These are phyloP conservation scores for Fusarium nodosum DNA, from an alignment of 2,329 filamentous ascomycete genomes.

Conservation along the genomic window DNA sequence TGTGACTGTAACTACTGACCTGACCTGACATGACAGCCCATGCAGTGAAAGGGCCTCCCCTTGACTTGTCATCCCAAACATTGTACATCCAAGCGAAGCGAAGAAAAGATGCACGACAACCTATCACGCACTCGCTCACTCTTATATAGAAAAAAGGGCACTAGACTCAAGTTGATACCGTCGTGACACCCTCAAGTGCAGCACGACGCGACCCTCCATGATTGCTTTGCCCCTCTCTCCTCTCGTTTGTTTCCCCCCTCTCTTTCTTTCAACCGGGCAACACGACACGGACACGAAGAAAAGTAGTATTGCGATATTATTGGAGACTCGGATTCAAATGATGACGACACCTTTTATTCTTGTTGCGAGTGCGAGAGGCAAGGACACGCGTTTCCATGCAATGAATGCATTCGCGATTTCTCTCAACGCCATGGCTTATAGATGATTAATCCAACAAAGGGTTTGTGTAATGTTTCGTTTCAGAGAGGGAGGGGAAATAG, in stretches of 20 bases:
- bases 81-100: slow-evolving; percentile 28
- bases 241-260: background rate
- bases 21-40: slow-evolving; percentile 15
- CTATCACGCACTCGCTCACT: no score
- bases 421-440: background rate
- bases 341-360: background rate
- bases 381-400: slow-evolving; percentile 1
- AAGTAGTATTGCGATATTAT: background rate
- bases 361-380: background rate
- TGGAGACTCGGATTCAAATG: background rate
- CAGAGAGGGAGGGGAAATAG: background rate
- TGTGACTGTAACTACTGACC: background rate
- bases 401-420: background rate
- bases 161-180: background rate
- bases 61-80: slow-evolving; percentile 26
- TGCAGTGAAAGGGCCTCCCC: slow-evolving; percentile 17
- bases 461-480: slow-evolving; percentile 23
- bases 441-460: background rate
- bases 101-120: background rate
- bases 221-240: background rate
- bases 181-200: slow-evolving; percentile 23
- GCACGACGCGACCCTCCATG: slow-evolving; percentile 36
- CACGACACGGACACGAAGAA: slow-evolving; percentile 4
- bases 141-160: no score
- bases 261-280: background rate